Base-by-base conservation (phyloP, 2,329 filamentous ascomycete species). In the Colletotrichum endophyticum region DNA sequence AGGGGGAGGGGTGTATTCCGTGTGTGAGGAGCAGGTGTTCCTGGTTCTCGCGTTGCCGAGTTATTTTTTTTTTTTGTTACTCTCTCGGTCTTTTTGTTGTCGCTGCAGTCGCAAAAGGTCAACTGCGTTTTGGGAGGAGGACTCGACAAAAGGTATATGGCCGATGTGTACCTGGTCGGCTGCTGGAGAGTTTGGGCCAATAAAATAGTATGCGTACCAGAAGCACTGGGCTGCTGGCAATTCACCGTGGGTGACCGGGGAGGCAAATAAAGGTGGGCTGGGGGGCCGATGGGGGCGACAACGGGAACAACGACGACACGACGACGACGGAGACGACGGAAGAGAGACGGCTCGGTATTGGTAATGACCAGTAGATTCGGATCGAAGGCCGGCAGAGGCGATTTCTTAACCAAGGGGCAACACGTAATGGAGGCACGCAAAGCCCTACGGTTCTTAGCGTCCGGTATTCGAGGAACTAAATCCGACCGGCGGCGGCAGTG, bases 181-280 rank as follows among this genome's bases (percentile, higher is more conserved):
- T 62, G 27, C 25, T n/a, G 39, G 39, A 44, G 19, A 11, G 39
- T 30, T 62, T 62, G 27, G 28, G 57, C 27, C 59, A 57, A 57
- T 61, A 44, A 44, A 61, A 61, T 15, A 39, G 30, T 34, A 30
- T 22, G 30, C 30, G 59, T 62, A 64, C 61, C 32, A 64, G 16
- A 22, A 39, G 27, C n/a, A 32, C 16, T 30, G 32, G 59, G 7
- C 22, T 25, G 32, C n/a, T 63, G 59, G 28, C 34, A 28, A 30
- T 71, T 44, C 53, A 27, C 36, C n/a, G 72, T 72, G 49, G 67
- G 63, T 44, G 36, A 72, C 56, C 44, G 63, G 70, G 70, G 73
- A 63, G 73, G 73, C 73, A 36, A 76, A 76, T 73, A 73, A 73
- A 69, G 70, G 73, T 76, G 59, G 59, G 53, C 53, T 44, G 39